These are phyloP conservation scores for Saccharomyces pastorianus DNA, from an alignment of 1,139 yeast species.

Conservation along the genomic window DNA sequence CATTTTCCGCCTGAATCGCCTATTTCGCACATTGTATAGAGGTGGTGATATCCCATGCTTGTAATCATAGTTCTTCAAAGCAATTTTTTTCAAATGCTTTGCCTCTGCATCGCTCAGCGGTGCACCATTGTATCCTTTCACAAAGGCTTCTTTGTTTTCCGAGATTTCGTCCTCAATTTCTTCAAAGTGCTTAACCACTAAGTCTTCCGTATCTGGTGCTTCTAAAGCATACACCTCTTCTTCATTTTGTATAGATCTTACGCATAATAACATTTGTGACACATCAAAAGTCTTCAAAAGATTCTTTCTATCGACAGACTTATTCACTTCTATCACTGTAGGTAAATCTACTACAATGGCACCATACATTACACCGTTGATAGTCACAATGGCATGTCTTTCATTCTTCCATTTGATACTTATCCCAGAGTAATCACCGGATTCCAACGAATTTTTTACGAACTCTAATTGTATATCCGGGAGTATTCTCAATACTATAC, in stretches of 20 bases:
- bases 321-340: slow-evolving; percentile 77
- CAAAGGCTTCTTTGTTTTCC: slow-evolving; percentile 18
- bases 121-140: slow-evolving; percentile 15
- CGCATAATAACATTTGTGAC: slow-evolving; percentile 75
- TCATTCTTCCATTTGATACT: slow-evolving; percentile 71
- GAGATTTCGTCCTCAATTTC: slow-evolving; percentile 31
- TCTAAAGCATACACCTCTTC: slow-evolving; percentile 38
- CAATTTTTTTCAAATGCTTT: slow-evolving; percentile 36
- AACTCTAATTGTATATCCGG: slow-evolving; percentile 61
- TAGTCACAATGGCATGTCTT: slow-evolving; percentile 58
- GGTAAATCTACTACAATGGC: slow-evolving; percentile 89
- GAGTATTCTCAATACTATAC: slow-evolving; percentile 67
- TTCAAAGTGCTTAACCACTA: slow-evolving; percentile 32
- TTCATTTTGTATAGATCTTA: slow-evolving; percentile 52
- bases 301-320: slow-evolving; percentile 83
- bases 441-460: slow-evolving; percentile 67
- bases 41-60: slow-evolving; percentile 82
- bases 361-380: slow-evolving; percentile 53
- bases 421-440: slow-evolving; percentile 69
- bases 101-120: slow-evolving; percentile 39
- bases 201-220: slow-evolving; percentile 28
- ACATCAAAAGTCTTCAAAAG: slow-evolving; percentile 81
- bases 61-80: slow-evolving; percentile 42
- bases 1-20: slow-evolving; percentile 47
- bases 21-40: slow-evolving; percentile 45